These are phyloP conservation scores for Pyrenochaeta sp. DNA, from an alignment of 2,329 filamentous ascomycete genomes.

Conservation along the genomic window DNA sequence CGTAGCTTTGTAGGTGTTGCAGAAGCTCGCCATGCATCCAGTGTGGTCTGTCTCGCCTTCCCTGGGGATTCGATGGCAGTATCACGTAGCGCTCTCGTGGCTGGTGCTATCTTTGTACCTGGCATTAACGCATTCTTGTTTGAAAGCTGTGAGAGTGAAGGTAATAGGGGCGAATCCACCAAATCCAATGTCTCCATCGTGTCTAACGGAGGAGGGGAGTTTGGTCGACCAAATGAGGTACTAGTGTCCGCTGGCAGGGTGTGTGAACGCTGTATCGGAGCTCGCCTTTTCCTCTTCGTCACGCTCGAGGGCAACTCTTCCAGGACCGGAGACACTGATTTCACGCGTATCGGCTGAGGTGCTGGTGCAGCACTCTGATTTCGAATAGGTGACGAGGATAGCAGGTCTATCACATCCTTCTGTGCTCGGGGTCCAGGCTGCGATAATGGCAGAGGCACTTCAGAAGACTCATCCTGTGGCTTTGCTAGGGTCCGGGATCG, in stretches of 20 bases:
- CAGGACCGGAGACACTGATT: conserved; percentile 27
- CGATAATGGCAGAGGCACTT: background rate
- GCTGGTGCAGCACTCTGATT: conserved; percentile 1
- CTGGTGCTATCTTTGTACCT: conserved; percentile 6
- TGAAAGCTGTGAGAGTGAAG: conserved; percentile 35
- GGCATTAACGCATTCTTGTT: conserved; percentile 34
- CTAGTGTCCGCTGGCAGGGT: conserved; percentile 35
- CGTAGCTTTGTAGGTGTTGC: conserved; percentile 34
- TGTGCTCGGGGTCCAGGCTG: conserved; percentile 5
- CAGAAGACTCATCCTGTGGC: conserved; percentile 15
- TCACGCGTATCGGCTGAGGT: conserved; percentile 14
- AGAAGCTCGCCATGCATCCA: conserved; percentile 42
- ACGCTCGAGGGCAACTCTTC: conserved; percentile 40
- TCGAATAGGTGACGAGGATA: conserved; percentile 40
- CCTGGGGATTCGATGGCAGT: conserved; percentile 27
- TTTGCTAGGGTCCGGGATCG: conserved; percentile 30
- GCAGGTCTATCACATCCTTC: conserved; percentile 32
- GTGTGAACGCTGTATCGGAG: conserved; percentile 45
- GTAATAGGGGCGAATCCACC: conserved; percentile 28
- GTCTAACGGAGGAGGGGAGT: conserved; percentile 24
- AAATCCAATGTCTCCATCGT: conserved; percentile 42
- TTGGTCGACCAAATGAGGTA: conserved; percentile 17
- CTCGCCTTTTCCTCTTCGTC: conserved; percentile 39
- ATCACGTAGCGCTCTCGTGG: conserved; percentile 13
- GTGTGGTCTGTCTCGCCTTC: conserved; percentile 38